Evolutionary conservation across 208 protist species (phyloP).

Genomic region (Acanthamoeba culbertsoni): DNA sequence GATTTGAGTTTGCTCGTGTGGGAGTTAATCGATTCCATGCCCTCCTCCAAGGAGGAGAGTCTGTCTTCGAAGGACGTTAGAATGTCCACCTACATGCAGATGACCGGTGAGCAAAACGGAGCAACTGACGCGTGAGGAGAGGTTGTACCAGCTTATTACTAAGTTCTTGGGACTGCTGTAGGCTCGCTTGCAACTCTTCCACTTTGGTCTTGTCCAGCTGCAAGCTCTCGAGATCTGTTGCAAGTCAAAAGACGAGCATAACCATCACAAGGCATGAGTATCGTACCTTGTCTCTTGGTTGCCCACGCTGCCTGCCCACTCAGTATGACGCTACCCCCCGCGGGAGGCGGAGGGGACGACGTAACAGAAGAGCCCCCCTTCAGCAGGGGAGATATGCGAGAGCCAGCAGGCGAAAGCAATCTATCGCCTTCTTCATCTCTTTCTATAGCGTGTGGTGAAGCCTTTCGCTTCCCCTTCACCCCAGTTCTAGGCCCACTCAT

Average conservation of each 20-base stretch:
- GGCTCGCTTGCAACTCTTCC: not conserved
- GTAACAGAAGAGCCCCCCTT: not conserved
- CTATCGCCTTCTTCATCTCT: too few species aligned
- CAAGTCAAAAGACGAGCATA: not conserved
- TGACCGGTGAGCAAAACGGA: not conserved
- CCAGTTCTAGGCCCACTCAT: too few species aligned
- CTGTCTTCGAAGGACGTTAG: not conserved
- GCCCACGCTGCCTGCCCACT: not conserved
- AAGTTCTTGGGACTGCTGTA: not conserved
- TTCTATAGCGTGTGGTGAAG: too few species aligned
- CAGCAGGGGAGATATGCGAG: not conserved
- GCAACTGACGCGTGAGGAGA: not conserved
- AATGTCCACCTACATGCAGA: not conserved
- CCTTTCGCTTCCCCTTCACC: too few species aligned
- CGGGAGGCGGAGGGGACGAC: not conserved
- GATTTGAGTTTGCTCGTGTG: not conserved
- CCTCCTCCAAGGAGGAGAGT: not conserved
- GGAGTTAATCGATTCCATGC: not conserved
- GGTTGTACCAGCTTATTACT: not conserved
- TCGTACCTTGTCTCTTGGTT: not conserved
- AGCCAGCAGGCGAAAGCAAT: too few species aligned
- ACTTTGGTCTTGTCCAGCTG: constrained; percentile 19
- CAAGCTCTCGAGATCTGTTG: not conserved
- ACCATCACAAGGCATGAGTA: not conserved
- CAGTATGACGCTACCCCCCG: not conserved